Evolutionary conservation across 352 stramenopile species (phyloP).

Genomic region (Phytophthora litchii): DNA sequence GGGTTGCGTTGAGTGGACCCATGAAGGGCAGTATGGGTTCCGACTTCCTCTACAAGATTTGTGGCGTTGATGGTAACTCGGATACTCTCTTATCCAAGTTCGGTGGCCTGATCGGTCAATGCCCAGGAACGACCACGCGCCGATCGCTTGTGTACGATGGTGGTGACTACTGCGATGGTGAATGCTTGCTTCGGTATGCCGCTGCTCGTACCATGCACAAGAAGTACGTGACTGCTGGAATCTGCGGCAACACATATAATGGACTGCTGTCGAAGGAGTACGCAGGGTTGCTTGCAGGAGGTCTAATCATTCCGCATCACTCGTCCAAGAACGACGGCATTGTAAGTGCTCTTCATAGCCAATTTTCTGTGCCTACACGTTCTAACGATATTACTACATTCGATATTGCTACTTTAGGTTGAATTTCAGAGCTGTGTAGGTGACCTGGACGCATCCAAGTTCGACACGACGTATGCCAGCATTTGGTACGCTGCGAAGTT

Average conservation of each 20-base stretch:
- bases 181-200: conserved; percentile 36
- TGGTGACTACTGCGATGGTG: conserved; percentile 32
- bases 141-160: conserved; percentile 47
- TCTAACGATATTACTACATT: too few relatives aligned
- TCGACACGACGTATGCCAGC: conserved; percentile 41
- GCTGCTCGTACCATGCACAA: conserved; percentile 38
- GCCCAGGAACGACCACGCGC: conserved; percentile 38
- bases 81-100: conserved; percentile 27
- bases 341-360: conserved; percentile 24
- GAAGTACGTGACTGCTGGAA: conserved; percentile 41
- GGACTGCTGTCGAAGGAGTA: conserved; percentile 50
- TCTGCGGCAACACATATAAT: conserved; percentile 49
- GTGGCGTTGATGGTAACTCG: conserved; percentile 25
- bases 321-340: conserved; percentile 61
- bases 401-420: too few relatives aligned
- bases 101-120: conserved; percentile 44
- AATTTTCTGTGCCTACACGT: background rate
- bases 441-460: conserved; percentile 39
- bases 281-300: conserved; percentile 33
- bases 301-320: conserved; percentile 46
- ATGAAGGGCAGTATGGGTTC: conserved; percentile 60
- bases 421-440: conserved; percentile 64
- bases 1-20: conserved; percentile 44
- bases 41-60: conserved; percentile 48
- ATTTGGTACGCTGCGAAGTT: conserved; percentile 60